Evolutionary conservation across 139 green algal species (phyloP), one percentile per base, ranked within the genome.

Genomic region (Raphidocelis subcapitata): DNA sequence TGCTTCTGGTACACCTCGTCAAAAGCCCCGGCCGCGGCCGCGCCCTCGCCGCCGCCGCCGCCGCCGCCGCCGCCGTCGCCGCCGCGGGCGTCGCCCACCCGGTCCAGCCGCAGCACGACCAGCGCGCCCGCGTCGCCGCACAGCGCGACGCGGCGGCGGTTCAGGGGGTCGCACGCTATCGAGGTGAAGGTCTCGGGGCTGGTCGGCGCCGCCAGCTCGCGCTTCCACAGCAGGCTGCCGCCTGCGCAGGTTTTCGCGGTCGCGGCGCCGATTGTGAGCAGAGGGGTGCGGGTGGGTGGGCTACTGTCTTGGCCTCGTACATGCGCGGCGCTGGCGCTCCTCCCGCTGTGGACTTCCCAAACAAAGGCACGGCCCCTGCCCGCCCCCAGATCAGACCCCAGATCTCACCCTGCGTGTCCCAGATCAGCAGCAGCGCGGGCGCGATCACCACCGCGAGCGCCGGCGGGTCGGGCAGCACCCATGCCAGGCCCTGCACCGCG

Each of bases 371-470:
- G n/a, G n/a, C n/a, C n/a, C n/a, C n/a, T n/a, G n/a, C n/a, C n/a
- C n/a, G n/a, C n/a, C n/a, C n/a, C n/a, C n/a, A n/a, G n/a, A n/a
- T n/a, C n/a, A n/a, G n/a, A n/a, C n/a, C n/a, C n/a, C n/a, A n/a
- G n/a, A n/a, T n/a, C 76, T 55, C 72, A 86, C 85, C 82, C 49
- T 57, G 55, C 1, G 79, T 81, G 79, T 96, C 90, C 90, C 91
- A 94, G 14, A 96, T 64, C 16, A 95, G 33, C 60, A 96, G 74
- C n/a, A 85, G 76, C 18, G 76, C 87, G 2, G 79, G 81, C 1
- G 84, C 72, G 41, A 95, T 20, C 37, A 93, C 74, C 28, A 96
- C 81, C 0, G 83, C 90, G 76, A 96, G 81, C 67, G 91, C 47
- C 14, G 36, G 49, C 1, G 76, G 78, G 5, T 70, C 35, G 0